These are phyloP conservation scores for Marasmius sp. DNA, from an alignment of 1,284 basidiomycete genomes.

Conservation along the genomic window DNA sequence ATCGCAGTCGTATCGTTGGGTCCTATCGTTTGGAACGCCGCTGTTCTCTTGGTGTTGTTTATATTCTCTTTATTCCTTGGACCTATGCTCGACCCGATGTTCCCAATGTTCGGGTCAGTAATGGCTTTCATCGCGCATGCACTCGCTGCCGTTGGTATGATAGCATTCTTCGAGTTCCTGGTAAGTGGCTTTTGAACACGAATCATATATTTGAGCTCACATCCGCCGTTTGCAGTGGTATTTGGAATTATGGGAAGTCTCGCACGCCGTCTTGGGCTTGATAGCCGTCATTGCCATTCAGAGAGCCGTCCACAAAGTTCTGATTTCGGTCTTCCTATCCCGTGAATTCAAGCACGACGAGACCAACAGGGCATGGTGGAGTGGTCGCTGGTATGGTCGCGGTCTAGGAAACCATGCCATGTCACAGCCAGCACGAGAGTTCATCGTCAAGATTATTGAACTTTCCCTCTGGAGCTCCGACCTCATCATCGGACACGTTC, in stretches of 20 bases:
- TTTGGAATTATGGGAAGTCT: slow-evolving; percentile 89
- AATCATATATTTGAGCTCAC: slow-evolving; percentile 1
- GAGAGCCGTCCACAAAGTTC: slow-evolving; percentile 86
- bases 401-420: slow-evolving; percentile 85
- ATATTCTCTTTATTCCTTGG: slow-evolving; percentile 90
- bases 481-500: slow-evolving; percentile 63
- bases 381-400: slow-evolving; percentile 93
- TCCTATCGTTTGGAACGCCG: slow-evolving; percentile 95
- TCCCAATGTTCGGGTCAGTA: slow-evolving; percentile 84
- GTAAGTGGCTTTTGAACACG: slow-evolving; percentile 45
- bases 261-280: slow-evolving; percentile 88
- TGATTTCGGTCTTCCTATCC: slow-evolving; percentile 90
- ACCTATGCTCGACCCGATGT: slow-evolving; percentile 83
- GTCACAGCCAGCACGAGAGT: slow-evolving; percentile 89
- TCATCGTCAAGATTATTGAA: slow-evolving; percentile 84
- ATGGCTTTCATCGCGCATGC: slow-evolving; percentile 89
- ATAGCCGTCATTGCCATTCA: slow-evolving; percentile 88
- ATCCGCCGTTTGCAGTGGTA: slow-evolving; percentile 67
- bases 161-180: slow-evolving; percentile 94
- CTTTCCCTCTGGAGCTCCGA: slow-evolving; percentile 80
- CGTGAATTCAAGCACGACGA: slow-evolving; percentile 98
- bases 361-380: slow-evolving; percentile 98
- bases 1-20: slow-evolving; percentile 93
- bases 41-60: slow-evolving; percentile 84
- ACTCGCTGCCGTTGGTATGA: slow-evolving; percentile 78